Percentiles rank a stretch among this genome's conserved stretches.
These are phyloP conservation scores for Blastobotrys parvus DNA, from an alignment of 805 yeast genomes.

Conservation along the genomic window DNA sequence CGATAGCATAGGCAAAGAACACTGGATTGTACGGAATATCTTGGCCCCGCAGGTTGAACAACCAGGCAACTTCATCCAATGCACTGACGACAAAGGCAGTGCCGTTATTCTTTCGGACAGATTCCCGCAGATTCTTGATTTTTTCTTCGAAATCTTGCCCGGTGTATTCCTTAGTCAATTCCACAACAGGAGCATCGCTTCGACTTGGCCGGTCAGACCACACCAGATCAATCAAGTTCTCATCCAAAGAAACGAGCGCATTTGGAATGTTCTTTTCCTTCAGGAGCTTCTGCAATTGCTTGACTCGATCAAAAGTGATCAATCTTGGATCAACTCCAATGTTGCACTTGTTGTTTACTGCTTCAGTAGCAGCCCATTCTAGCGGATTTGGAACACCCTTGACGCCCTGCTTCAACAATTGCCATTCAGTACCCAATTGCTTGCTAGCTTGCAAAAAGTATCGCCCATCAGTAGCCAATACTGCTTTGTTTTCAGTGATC, in stretches of 20 bases:
- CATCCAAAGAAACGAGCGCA: constrained; percentile 36
- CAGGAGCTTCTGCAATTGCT: constrained; percentile 21
- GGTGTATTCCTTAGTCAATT: constrained; percentile 44
- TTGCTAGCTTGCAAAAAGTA: constrained; percentile 85
- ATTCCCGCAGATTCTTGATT: constrained; percentile 34
- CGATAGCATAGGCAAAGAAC: constrained; percentile 60
- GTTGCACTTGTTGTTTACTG: constrained; percentile 38
- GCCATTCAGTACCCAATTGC: constrained; percentile 77
- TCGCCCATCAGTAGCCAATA: constrained; percentile 87
- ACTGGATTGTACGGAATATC: constrained; percentile 86
- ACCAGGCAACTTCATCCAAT: constrained; percentile 87
- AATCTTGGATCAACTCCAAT: constrained; percentile 82
- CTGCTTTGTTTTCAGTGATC: constrained; percentile 63
- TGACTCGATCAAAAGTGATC: constrained; percentile 40
- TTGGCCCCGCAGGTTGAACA: constrained; percentile 72
- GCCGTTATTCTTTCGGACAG: constrained; percentile 25
- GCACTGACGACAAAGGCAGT: constrained; percentile 54
- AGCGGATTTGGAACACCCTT: constrained; percentile 72
- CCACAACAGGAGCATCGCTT: constrained; percentile 40
- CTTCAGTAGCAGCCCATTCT: constrained; percentile 59
- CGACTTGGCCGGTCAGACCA: constrained; percentile 72
- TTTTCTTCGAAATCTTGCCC: constrained; percentile 62
- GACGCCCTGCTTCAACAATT: constrained; percentile 67
- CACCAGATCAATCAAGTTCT: constrained; percentile 64
- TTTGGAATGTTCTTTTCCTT: constrained; percentile 19